Evolutionary conservation across 2,329 filamentous ascomycete genomes (phyloP), one percentile per base, ranked within the genome.

Genomic region (Penicillium paneum): DNA sequence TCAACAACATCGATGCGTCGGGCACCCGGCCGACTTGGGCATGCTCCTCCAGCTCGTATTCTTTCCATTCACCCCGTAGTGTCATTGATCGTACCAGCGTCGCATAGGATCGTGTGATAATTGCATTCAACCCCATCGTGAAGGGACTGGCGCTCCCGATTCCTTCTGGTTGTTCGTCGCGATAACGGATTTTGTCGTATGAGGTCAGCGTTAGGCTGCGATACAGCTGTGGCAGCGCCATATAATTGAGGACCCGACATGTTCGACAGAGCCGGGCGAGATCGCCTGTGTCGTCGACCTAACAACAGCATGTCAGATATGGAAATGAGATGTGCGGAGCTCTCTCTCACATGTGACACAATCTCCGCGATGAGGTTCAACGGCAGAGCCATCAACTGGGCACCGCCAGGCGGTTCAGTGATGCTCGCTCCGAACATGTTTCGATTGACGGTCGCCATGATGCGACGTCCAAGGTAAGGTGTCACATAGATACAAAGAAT

Each of bases 1-100:
- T 85, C 63, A 86, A 71, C 75, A 87, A 78, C 81, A 86, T 85
- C 35, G 78, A 81, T 41, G 80, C 83, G 69, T 86, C 83, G n/a
- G 83, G 82, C 49, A 86, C 80, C 35, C 83, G 74, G 0, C 83
- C 83, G 42, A 76, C 73, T 48, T 78, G 79, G 52, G 80, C 78
- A 67, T 83, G 81, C 58, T 85, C 82, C 49, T 84, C 80, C 21
- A 81, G 62, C 49, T 83, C 81, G 47, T 77, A 71, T 63, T 85
- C 83, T 50, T 76, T 77, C 81, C 81, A 86, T 26, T 83, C 76
- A 21, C 84, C 84, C 31, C 76, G 71, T 34, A 86, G 61, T 2
- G 74, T 71, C 55, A 85, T 77, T 19, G 76, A 76, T 55, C 76
- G 74, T 19, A 86, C 80, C 43, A 85, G 76, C 15, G 74, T 67